Evolutionary conservation across 2,329 filamentous ascomycete species (phyloP), one percentile per base, ranked within the genome.

Genomic region (Venturia pyrina): DNA sequence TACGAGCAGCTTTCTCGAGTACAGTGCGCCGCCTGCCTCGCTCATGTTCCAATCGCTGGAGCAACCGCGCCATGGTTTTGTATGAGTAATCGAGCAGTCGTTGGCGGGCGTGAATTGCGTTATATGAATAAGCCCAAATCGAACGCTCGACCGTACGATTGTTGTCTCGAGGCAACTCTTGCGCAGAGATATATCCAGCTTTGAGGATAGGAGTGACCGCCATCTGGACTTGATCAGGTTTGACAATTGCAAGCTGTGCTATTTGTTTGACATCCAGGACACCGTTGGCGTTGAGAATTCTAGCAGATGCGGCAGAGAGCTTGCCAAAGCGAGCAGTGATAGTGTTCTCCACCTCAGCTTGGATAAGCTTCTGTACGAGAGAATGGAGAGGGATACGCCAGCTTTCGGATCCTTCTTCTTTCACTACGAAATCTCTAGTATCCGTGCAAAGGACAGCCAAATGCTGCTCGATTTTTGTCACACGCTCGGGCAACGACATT

Each of bases 181-280:
- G 95, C 6, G 96, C 86, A 70, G 98, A 91, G 15, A 96, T 86
- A 68, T 95, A 88, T 1, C 95, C 93, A 21, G 87, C 87, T 75
- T 91, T 87, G 70, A 96, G 90, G 83, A 99, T 90, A 68, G 88
- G 86, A 17, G 90, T 88, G 76, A 98, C 88, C 68, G 92, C 89
- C 66, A 88, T 87, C 60, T 95, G 90, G 32, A 98, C 86, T 64
- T 96, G 91, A 66, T 89, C 87, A 71, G 93, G 90, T 66, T 89
- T 89, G 80, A 97, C 88, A 68, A 99, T 84, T 64, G 89, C 90
- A 66, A 92, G 83, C 62, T 87, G 87, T 46, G 90, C 89, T 15
- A 97, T 82, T 68, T 90, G 88, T 76, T 96, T 96, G 76, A 99
- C 95, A 70, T 98, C 93, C n/a, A 98, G 81, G 73, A 95, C 96